These are phyloP conservation scores for Spirogloea muscicola DNA, from an alignment of 139 green algal genomes.

Conservation along the genomic window DNA sequence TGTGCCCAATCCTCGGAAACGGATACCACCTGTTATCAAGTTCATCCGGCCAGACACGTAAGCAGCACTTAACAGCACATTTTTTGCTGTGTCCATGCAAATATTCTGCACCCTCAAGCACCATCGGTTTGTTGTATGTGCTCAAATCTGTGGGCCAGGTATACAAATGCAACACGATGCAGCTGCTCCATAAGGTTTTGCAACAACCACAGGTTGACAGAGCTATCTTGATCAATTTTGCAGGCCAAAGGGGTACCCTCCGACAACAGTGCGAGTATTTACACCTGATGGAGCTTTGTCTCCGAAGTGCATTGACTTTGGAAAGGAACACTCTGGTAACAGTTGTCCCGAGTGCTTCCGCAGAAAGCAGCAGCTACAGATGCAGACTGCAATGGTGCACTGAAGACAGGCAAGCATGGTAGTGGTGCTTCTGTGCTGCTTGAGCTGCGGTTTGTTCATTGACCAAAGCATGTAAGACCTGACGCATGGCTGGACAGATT, in stretches of 20 bases:
- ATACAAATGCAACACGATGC: background rate
- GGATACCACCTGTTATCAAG: conserved; percentile 19
- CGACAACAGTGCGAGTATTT: conserved; percentile 6
- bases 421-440: no score
- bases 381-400: no score
- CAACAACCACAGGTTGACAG: background rate
- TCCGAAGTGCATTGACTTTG: conserved; percentile 29
- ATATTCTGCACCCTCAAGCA: background rate
- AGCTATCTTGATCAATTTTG: background rate
- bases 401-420: no score
- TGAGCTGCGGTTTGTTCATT: no score
- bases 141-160: background rate
- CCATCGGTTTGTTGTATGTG: background rate
- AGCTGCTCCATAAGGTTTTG: background rate
- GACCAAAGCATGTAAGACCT: no score
- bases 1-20: conserved; percentile 3
- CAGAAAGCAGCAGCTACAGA: no score
- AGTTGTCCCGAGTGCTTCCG: conserved; percentile 31
- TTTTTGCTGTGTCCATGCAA: no score
- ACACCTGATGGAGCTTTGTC: conserved; percentile 24
- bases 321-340: conserved; percentile 1
- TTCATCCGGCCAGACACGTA: conserved; percentile 28
- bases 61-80: background rate
- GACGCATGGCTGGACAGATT: no score
- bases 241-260: conserved; percentile 29